phyloP scores from a whole-genome alignment of 2,329 filamentous ascomycete genomes.

The Scedosporium boydii region DNA sequence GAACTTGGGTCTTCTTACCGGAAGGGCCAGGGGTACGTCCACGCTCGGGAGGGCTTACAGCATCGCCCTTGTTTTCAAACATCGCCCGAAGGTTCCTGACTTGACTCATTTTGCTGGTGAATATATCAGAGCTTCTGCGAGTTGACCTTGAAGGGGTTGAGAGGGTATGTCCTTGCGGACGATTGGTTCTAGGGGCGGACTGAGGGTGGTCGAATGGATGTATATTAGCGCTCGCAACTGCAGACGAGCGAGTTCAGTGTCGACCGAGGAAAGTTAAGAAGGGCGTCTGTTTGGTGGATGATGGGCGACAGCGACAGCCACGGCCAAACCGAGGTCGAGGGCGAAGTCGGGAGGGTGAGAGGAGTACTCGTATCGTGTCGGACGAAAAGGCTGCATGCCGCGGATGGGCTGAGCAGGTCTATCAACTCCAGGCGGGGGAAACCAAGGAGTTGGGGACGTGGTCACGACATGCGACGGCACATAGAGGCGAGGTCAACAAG shows the following conservation, averaged over 20 bases:
- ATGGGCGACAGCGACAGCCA: too few relatives aligned
- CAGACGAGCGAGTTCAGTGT: too few relatives aligned
- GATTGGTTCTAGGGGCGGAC: too few relatives aligned
- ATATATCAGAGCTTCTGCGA: neutral
- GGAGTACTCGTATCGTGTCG: too few relatives aligned
- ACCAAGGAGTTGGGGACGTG: neutral
- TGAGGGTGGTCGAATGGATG: too few relatives aligned
- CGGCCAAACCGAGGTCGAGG: too few relatives aligned
- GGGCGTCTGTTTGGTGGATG: too few relatives aligned
- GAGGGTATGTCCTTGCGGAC: too few relatives aligned
- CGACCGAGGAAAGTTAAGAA: too few relatives aligned
- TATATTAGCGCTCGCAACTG: too few relatives aligned
- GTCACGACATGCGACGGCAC: constrained; percentile 1
- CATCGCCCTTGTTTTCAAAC: constrained; percentile 65
- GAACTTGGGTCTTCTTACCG: constrained; percentile 24
- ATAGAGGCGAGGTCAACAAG: neutral
- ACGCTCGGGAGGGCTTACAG: constrained; percentile 54
- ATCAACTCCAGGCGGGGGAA: neutral
- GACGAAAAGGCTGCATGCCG: neutral
- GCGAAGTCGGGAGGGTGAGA: too few relatives aligned
- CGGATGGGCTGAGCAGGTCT: neutral
- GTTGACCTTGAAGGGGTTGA: too few relatives aligned
- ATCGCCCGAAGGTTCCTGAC: constrained; percentile 70
- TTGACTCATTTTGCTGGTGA: constrained; percentile 46
- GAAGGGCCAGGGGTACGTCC: constrained; percentile 53